These are phyloP conservation scores for Sporobolomyces pararoseus DNA, from an alignment of 768 basidiomycete genomes.

Conservation along the genomic window DNA sequence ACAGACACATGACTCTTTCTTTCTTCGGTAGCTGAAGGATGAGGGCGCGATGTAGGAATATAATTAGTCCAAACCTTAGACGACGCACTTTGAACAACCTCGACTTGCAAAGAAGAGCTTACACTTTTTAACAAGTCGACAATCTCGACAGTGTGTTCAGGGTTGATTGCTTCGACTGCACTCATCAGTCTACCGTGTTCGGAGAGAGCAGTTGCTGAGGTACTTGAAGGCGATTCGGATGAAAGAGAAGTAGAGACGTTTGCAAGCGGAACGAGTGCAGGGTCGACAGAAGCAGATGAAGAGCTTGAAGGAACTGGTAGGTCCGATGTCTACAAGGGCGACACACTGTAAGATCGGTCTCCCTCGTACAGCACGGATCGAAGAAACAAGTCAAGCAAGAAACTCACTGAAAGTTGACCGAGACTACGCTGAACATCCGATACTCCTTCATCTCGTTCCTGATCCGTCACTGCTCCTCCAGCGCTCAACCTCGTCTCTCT, in stretches of 20 bases:
- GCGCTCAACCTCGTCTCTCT: conserved; percentile 76
- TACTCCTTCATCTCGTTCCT: neutral
- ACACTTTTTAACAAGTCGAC: conserved; percentile 62
- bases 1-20: conserved; percentile 84
- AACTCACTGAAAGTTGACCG: neutral
- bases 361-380: no score
- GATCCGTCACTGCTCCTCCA: conserved; percentile 42
- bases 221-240: neutral
- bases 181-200: neutral
- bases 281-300: no score
- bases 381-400: no score
- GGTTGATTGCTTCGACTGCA: conserved; percentile 56
- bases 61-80: no score
- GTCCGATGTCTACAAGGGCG: no score
- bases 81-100: no score
- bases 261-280: no score
- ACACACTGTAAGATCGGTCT: no score
- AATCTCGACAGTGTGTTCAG: conserved; percentile 60
- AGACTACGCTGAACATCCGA: neutral
- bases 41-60: neutral
- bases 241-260: neutral
- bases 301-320: no score
- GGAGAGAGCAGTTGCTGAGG: neutral
- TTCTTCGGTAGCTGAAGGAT: conserved; percentile 63
- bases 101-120: no score